Evolutionary conservation across 176 grass and related monocot genomes (phyloP), one percentile per base, ranked within the genome.

Genomic region (Sorghum bicolor): DNA sequence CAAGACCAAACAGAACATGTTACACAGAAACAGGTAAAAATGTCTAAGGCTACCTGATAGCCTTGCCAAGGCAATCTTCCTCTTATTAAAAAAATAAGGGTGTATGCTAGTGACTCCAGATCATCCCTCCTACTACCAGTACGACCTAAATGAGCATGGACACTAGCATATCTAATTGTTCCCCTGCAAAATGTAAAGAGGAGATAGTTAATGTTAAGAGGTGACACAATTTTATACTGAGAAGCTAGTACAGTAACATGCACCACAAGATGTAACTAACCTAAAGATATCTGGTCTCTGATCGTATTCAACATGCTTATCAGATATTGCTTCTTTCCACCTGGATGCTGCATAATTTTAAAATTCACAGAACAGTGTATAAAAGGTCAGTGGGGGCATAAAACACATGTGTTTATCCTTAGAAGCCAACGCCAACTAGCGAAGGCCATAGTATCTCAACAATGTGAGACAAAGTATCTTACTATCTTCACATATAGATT

Each of bases 1-100:
- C 7, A 78, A 57, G 31, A 76, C 32, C 28, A 47, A 76, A 48
- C 33, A 66, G 25, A 75, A 91, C 17, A 28, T 52, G 28, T 26
- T 74, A 69, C 41, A 72, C 31, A 79, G 64, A 78, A 25, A 79
- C 30, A 73, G 41, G 8, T 39, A 32, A 75, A 39, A 17, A 41
- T 66, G 65, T 66, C 29, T 31, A 90, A 74, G 36, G n/a, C 20
- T 86, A 97, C 95, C 95, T 97, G 95, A 83, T 90, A 97, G 0
- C 95, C 95, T 87, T 97, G 88, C 95, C 90, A 94, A 53, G 95
- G 95, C 77, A 97, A 87, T 64, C 90, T 94, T 83, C 95, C 92
- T 92, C 85, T 92, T 43, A 91, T 88, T 41, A 97, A 85, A 81
- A 97, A 97, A 70, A 97, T 76, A 55, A 97, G 87, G 50, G 95